Conservation (phyloP, 805 yeast genomes). For the Saturnispora diversa region DNA sequence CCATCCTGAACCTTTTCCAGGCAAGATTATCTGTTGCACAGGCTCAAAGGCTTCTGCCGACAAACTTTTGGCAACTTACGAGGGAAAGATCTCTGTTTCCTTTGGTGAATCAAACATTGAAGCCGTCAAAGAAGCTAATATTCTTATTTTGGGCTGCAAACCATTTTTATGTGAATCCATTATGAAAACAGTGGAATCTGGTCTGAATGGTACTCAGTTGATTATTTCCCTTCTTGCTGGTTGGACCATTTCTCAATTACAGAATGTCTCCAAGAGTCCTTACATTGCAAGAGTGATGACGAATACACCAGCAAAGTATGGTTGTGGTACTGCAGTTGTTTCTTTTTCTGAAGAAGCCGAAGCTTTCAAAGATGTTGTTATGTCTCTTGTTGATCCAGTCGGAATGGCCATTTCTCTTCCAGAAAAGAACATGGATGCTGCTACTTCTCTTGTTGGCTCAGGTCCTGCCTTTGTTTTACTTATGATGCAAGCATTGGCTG, state of each 20-base stretch:
- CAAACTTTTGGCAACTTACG: conserved; percentile 42
- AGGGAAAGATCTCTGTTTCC: conserved; percentile 44
- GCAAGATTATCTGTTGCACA: conserved; percentile 72
- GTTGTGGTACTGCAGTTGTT: conserved; percentile 92
- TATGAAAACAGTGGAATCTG: conserved; percentile 40
- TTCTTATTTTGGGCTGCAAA: conserved; percentile 78
- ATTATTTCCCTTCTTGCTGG: conserved; percentile 88
- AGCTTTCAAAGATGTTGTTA: conserved; percentile 38
- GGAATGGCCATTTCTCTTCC: conserved; percentile 64
- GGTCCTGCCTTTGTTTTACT: conserved; percentile 92
- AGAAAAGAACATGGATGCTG: conserved; percentile 93
- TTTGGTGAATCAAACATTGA: conserved; percentile 41
- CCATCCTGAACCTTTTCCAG: conserved; percentile 49
- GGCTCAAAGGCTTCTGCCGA: conserved; percentile 43
- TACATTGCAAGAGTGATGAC: conserved; percentile 91
- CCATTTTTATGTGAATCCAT: conserved; percentile 68
- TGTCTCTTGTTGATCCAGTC: conserved; percentile 51
- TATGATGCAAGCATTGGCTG: conserved; percentile 85
- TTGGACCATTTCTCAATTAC: conserved; percentile 71
- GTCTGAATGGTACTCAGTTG: conserved; percentile 31
- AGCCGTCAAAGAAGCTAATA: conserved; percentile 58
- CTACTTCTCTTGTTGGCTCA: conserved; percentile 90
- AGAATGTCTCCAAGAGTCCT: conserved; percentile 34
- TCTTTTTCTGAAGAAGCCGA: conserved; percentile 52
- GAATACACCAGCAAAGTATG: conserved; percentile 90